Percentiles rank a stretch among this genome's conserved stretches.
These are phyloP conservation scores for Zoysia pacifica DNA, from an alignment of 176 grass and related monocot genomes.

Conservation along the genomic window DNA sequence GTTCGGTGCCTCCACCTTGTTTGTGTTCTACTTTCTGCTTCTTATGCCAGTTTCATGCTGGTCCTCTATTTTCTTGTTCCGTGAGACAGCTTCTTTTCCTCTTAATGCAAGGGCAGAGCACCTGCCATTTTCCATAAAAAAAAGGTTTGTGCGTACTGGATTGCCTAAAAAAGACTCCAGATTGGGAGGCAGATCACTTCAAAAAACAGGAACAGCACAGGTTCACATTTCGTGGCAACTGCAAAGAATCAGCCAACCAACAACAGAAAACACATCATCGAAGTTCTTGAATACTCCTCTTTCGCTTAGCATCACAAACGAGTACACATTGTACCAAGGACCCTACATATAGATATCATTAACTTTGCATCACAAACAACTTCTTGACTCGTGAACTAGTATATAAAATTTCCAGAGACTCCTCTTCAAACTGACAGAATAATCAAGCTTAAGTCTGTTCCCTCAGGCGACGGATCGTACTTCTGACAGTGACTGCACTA, in stretches of 20 bases:
- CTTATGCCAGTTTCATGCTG: too few relatives aligned
- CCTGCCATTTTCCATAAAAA: too few relatives aligned
- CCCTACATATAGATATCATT: background rate
- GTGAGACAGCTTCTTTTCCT: too few relatives aligned
- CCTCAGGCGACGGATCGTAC: slow-evolving; percentile 73
- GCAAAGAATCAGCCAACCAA: background rate
- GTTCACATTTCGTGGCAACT: too few relatives aligned
- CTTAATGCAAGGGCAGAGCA: too few relatives aligned
- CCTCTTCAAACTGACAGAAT: background rate
- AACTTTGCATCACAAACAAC: background rate
- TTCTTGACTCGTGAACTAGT: slow-evolving; percentile 17
- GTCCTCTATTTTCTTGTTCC: too few relatives aligned
- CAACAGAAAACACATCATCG: background rate
- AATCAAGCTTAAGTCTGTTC: slow-evolving; percentile 64
- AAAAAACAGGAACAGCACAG: too few relatives aligned
- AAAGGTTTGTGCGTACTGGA: too few relatives aligned
- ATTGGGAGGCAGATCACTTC: too few relatives aligned
- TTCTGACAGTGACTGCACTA: slow-evolving; percentile 71
- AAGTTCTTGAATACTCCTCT: background rate
- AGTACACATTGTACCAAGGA: background rate
- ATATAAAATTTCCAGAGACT: slow-evolving; percentile 29
- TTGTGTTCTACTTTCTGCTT: too few relatives aligned
- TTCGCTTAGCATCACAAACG: slow-evolving; percentile 10
- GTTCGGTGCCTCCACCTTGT: too few relatives aligned
- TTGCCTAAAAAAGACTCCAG: too few relatives aligned